Evolutionary conservation across 2,329 filamentous ascomycete genomes (phyloP), one percentile per base, ranked within the genome.

Genomic region (Daldinia sp.): DNA sequence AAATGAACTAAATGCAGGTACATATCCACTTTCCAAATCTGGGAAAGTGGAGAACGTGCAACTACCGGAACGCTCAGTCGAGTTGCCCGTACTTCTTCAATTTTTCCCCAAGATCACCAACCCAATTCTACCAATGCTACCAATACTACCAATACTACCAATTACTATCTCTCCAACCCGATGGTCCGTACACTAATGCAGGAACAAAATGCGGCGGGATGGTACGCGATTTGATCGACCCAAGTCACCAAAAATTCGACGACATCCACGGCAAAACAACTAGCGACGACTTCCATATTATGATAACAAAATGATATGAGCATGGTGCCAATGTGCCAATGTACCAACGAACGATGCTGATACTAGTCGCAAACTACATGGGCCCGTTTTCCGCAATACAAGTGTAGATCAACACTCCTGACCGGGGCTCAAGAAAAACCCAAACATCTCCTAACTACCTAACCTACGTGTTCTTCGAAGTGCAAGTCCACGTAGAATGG

Each of bases 1-100:
- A 67, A 64, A 67, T 67, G 61, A 64, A 52, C 39, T 64, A 57
- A 63, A 47, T 37, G 61, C 64, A 67, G 43, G 61, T 59, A 56
- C 27, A 43, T 29, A 21, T 47, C 55, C 49, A 50, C 41, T 51
- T 60, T 57, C 61, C 51, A 49, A 9, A 45, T 49, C 37, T 25
- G 61, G 61, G 10, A 13, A 56, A 50, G 43, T 19, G 27, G 48
- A 47, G 34, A 21, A 3, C 45, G 50, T 25, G 43, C 50, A 51
- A 63, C 50, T 54, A 54, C 52, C 39, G 58, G n/a, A 34, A 30
- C 30, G 5, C 37, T 15, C 37, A 23, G n/a, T 47, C 17, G 23
- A 45, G 4, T 41, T 49, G 19, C 23, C 57, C n/a, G 15, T 48
- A 34, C 41, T 25, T n/a, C 34, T 23, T 7, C n/a, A 17, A 35